Conservation (phyloP, 371 early-diverging fungal species). For the Catenaria anguillulae region DNA sequence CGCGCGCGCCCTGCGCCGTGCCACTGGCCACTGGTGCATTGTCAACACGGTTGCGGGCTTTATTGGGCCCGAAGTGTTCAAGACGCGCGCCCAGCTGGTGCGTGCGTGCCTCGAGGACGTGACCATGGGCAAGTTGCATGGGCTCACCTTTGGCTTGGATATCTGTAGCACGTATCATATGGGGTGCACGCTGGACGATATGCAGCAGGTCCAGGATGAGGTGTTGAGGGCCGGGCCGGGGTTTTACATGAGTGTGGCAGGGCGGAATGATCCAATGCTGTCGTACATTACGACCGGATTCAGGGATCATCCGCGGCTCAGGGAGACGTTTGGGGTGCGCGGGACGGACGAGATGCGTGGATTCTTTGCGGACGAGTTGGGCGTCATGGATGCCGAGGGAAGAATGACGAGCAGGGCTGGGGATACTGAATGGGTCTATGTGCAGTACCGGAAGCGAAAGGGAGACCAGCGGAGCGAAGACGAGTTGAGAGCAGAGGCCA, state of each 20-base stretch:
- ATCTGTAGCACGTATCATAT: slow-evolving; percentile 7
- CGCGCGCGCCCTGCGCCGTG: slow-evolving; percentile 2
- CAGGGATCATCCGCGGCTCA: slow-evolving; percentile 7
- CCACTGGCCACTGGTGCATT: slow-evolving; percentile 1
- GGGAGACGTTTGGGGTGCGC: not conserved
- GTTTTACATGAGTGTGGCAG: slow-evolving; percentile 8
- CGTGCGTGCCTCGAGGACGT: slow-evolving; percentile 10
- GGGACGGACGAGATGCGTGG: not conserved
- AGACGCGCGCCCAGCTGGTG: slow-evolving; percentile 3
- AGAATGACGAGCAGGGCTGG: not conserved
- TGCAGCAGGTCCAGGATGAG: not conserved
- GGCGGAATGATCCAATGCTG: slow-evolving; percentile 7
- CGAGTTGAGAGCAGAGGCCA: not conserved
- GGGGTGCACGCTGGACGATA: slow-evolving; percentile 2
- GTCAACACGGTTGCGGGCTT: slow-evolving; percentile 5
- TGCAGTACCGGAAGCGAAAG: slow-evolving; percentile 1
- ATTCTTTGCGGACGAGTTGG: not conserved
- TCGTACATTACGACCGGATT: slow-evolving; percentile 8
- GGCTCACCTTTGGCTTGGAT: slow-evolving; percentile 4
- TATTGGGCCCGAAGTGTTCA: slow-evolving; percentile 6
- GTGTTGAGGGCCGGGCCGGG: slow-evolving; percentile 2
- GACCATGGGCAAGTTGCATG: slow-evolving; percentile 7
- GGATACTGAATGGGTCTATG: slow-evolving; percentile 4
- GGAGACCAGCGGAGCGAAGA: not conserved
- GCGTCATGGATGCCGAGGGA: not conserved